Evolutionary conservation across 352 stramenopile species (phyloP), one percentile per base, ranked within the genome.

Genomic region (Globisporangium alternatum): DNA sequence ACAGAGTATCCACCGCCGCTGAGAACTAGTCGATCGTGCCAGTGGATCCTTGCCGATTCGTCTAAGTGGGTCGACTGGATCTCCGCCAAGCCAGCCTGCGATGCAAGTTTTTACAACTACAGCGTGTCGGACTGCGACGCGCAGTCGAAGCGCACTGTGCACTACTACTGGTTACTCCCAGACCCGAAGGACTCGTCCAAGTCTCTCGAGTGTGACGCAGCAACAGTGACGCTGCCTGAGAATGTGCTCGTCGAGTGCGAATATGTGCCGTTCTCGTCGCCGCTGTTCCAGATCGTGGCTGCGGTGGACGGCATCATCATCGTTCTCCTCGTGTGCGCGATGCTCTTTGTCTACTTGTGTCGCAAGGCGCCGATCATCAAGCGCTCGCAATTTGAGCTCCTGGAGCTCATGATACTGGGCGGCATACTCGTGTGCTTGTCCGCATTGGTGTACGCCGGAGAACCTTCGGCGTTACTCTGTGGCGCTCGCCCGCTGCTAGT

Each of bases 51-150:
- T 13, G 65, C 65, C 12, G 73, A 68, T 12, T 41, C 33, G 0
- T 57, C 56, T 2, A 61, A 41, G 0, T 88, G 76, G 78, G 54
- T 67, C 2, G 37, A 30, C 2, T 88, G 78, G 78, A 69, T 80
- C 22, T 54, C 52, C 3, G 54, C 21, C 2, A 75, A 74, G 30
- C 74, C 76, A 0, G 7, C 44, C 6, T 89, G 76, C 37, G 78
- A 89, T 43, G 31, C 60, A 10, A 70, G n/a, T 0, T 84, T 80
- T 54, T 87, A 76, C 60, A 69, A 59, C 6, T 87, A 81, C 57
- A 70, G 28, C 21, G 69, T 83, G 0, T 75, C 66, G 5, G 59
- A 62, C 0, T 89, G 80, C 30, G 65, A 76, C 28, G 55, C 65
- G 0, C 44, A 60, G 5, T 65, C 75, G 3, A 53, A 56, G 35